Base-by-base conservation (phyloP, 129 eudicot species). In the Rutidosis leptorrhynchoides region DNA sequence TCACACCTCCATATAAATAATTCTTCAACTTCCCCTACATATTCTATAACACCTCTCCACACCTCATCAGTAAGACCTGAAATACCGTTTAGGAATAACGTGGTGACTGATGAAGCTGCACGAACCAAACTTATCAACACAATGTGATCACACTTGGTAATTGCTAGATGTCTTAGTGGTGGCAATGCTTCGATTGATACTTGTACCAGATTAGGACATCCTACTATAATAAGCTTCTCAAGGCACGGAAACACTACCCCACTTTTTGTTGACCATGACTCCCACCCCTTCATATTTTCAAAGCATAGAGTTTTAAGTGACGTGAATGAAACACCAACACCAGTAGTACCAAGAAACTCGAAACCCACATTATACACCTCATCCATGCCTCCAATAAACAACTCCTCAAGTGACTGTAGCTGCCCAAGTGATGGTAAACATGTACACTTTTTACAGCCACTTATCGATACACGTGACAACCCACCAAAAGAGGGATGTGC, bases 241-340 rank as follows among this genome's bases (percentile, higher is more conserved):
- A 70, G 51, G 61, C 51, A 46, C 28, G 68, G 75, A 21, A 70
- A 70, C 42, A 32, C 60, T 60, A 49, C 68, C 51, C 25, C 29
- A 6, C 28, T 15, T 30, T 32, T 32, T 6, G 16, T 51, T 49
- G 54, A 30, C 88, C 88, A 83, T 32, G 24, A 55, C 64, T 64
- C 71, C 82, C 82, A 80, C 30, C 70, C 42, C 0, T 37, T 9
- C 88, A 83, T 83, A 69, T 55, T 8, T 6, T 2, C 24, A 19
- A 83, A 79, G 20, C 78, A 4, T 46, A 79, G 62, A n/a, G 33
- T 56, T 74, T 76, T 74, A 37, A 79, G 81, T 51, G 76, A 65
- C 9, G 75, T 73, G 16, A 78, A 81, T n/a, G 78, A 75, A 46
- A 14, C 7, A 35, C 28, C 23, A 4, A 32, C 42, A 11, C 62